Percentiles rank a stretch among this genome's conserved stretches.
Conservation (phyloP, 2,329 filamentous ascomycete species). For the Escovopsis sp. region DNA sequence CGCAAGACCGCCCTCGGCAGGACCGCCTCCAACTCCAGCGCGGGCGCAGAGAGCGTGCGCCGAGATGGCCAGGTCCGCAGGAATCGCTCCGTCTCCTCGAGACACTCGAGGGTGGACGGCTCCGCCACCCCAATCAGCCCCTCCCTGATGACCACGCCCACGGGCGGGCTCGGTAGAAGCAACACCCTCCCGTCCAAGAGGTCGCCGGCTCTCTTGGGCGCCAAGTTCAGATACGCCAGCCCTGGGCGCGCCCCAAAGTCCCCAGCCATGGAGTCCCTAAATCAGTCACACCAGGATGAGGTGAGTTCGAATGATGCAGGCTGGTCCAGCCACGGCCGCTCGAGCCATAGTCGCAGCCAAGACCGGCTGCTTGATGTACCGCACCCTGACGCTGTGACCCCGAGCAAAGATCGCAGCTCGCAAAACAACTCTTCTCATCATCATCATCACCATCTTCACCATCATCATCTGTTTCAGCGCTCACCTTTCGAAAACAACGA, state of each 20-base stretch:
- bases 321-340: conserved; percentile 16
- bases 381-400: conserved; percentile 30
- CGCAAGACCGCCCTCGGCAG: conserved; percentile 38
- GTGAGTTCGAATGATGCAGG: conserved; percentile 7
- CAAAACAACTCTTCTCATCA: conserved; percentile 17
- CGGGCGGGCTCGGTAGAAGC: conserved; percentile 47
- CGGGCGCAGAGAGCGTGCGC: conserved; percentile 72
- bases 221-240: conserved; percentile 38
- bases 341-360: conserved; percentile 30
- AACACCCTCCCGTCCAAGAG: conserved; percentile 91
- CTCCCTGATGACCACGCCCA: conserved; percentile 36
- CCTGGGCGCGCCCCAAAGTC: conserved; percentile 12
- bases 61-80: conserved; percentile 67
- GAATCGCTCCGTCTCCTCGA: conserved; percentile 88
- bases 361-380: conserved; percentile 30
- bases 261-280: conserved; percentile 24
- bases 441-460: too few relatives aligned
- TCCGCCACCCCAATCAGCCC: conserved; percentile 56
- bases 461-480: conserved; percentile 48
- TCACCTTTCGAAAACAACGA: conserved; percentile 46
- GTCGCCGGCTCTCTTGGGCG: conserved; percentile 55
- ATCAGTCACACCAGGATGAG: conserved; percentile 17
- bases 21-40: conserved; percentile 78
- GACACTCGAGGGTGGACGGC: conserved; percentile 62
- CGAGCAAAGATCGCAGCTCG: conserved; percentile 51